Evolutionary conservation across 2,329 filamentous ascomycete genomes (phyloP), one percentile per base, ranked within the genome.

Genomic region (Clarireedia monteithiana): DNA sequence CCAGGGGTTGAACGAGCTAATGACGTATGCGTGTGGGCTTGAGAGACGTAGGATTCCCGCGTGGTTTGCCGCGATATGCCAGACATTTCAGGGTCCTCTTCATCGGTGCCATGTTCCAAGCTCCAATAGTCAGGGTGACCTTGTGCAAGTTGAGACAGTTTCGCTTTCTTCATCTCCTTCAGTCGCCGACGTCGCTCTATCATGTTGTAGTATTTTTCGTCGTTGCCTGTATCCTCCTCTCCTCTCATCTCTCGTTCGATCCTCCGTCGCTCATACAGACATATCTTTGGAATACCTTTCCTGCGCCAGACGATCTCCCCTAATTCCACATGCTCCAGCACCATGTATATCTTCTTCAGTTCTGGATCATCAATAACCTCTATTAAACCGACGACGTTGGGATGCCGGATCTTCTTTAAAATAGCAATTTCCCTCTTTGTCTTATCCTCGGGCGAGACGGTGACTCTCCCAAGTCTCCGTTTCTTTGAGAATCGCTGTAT

Each of bases 301-400:
- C 88, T 92, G 54, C 94, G 84, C 94, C 94, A 99, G 48, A 90
- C 81, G 56, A 99, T 89, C 73, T 99, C 94, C 51, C 94, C 92
- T 42, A 92, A 81, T 69, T 96, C 90, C 56, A 96, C 91, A 71
- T 92, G 92, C 71, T 99, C 94, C 45, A 99, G 80, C 20, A 97
- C 89, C 74, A 99, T 92, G 74, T 99, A 99, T 60, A 99, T 96
- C 74, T 99, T 99, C 74, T 95, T 94, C 57, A 91, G 83, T 66
- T 91, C 89, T 1, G 92, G 92, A 69, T 99, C 94, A 69, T 99
- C 94, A 66, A 99, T 97, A 66, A 99, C 91, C 73, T 99, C 94
- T 61, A 97, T 81, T 40, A 99, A 77, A 65, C 89, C 91, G 60
- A 99, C 94, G 42, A 99, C 89, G 67, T 99, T 96, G n/a, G 89